Evolutionary conservation across 805 yeast species (phyloP), one percentile per base, ranked within the genome.

Genomic region (Hanseniaspora taiwanica): DNA sequence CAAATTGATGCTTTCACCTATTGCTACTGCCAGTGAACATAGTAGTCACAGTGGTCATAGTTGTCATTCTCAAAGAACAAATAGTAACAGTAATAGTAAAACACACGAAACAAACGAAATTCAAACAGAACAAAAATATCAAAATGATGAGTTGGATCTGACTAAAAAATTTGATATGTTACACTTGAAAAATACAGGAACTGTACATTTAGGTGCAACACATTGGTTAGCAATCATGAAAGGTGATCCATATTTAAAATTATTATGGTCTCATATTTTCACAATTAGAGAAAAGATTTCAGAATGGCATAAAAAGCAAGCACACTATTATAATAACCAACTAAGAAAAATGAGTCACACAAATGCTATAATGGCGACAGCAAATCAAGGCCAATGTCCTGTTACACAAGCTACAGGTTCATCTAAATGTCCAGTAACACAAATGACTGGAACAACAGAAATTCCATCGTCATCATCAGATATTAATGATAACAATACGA

Each of bases 201-300:
- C 69, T 1, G 61, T 62, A 3, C 69, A 65, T 50, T 46, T 65
- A n/a, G 69, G 76, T 43, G 69, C 74, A 1, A 66, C 76, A 3
- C 74, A 76, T 19, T 73, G 78, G 77, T 55, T 73, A 48, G 75
- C 76, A 21, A 65, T 73, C 17, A 72, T 72, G 63, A 68, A 73
- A 50, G 75, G 76, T 48, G 79, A 73, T 46, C 71, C 75, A 4
- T 72, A 71, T 48, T 52, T 73, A 36, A 66, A 74, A 43, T 68
- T 72, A 35, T 49, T 73, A 19, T 73, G 79, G 79, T 63, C 65
- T 4, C 71, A 65, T 45, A 65, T 65, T 20, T 65, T 65, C 46
- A 63, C 61, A 27, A 54, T 65, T 46, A 58, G 69, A 45, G 68
- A 64, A 41, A 58, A 53, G 37, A 45, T 58, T 24, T 46, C 53